Percentiles rank a stretch among this genome's conserved stretches.
phyloP scores from a whole-genome alignment of 2,329 filamentous ascomycete genomes.

The Colletotrichum sp. region DNA sequence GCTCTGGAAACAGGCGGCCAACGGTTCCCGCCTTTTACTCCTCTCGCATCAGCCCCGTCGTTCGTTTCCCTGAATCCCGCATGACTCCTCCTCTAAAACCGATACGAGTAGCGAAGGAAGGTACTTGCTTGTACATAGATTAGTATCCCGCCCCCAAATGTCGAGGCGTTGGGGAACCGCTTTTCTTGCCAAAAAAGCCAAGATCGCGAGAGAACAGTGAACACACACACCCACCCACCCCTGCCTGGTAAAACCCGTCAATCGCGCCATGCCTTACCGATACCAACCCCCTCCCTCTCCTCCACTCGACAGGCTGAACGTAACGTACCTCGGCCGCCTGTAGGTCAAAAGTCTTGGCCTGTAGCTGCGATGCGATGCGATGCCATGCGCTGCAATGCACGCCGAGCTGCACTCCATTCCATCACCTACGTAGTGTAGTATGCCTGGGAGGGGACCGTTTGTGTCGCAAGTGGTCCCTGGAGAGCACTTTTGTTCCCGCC shows the following conservation, averaged over 20 bases:
- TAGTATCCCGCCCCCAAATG: neutral
- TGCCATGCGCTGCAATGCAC: constrained; percentile 12
- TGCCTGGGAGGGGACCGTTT: neutral
- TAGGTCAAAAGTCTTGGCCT: neutral
- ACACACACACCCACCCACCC: neutral
- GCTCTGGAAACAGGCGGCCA: neutral
- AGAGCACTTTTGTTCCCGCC: constrained; percentile 12
- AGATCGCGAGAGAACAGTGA: neutral
- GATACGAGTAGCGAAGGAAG: neutral
- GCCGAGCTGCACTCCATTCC: constrained; percentile 12
- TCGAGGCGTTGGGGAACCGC: neutral
- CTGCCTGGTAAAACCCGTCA: neutral
- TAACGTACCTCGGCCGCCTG: neutral
- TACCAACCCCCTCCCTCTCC: neutral
- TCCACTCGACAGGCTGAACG: neutral
- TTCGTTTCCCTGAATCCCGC: neutral
- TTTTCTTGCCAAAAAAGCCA: neutral
- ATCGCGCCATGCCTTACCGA: constrained; percentile 11
- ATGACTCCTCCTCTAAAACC: neutral
- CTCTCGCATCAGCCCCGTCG: constrained; percentile 5
- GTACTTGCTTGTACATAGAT: neutral
- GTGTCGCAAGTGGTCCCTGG: constrained; percentile 12
- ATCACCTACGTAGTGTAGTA: neutral
- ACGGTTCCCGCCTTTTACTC: neutral
- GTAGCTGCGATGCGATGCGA: neutral